Base-by-base conservation (phyloP, 345 rosid genomes). In the Erodium maritimum region DNA sequence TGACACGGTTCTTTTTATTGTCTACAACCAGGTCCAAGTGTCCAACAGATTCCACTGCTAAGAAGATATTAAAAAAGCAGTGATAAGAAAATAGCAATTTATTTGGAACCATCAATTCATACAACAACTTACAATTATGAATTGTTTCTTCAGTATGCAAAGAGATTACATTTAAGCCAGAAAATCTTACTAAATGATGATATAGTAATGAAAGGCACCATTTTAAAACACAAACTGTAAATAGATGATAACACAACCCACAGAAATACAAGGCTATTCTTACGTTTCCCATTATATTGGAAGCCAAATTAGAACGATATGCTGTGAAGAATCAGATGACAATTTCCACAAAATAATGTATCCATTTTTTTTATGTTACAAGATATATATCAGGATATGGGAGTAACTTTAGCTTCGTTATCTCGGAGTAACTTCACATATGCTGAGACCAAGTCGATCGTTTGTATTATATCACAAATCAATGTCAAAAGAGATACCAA, bases 281-380 rank as follows among this genome's bases (percentile, higher is more conserved):
- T 66, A 67, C 79, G 77, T 78, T 80, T 58, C 84, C 99, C 95
- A 89, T 91, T 69, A 91, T 88, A 61, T 88, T 96, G 4, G 96
- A 91, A 63, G 98, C 98, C 78, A 91, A 77, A 62, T 93, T 96
- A 59, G 96, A 91, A 25, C 98, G 93, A 91, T 96, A 64, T 91
- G 99, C 67, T 93, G 99, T 29, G 96, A 93, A 63, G 96, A 86
- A 82, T 93, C 99, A 4, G 96, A 80, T 10, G 99, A 89, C 64
- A 93, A 69, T 62, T 93, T 95, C 99, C 89, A 68, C 65, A 67
- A 33, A 54, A 21, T 52, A 42, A 54, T 17, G 57, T 45, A 29
- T 22, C 53, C 17, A 19, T 19, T 23, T 4, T 53, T 65, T 46
- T 0, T 55, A 10, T 29, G 3, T 7, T 42, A 42, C 48, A 42